phyloP scores from a whole-genome alignment of 2,329 filamentous ascomycete genomes.

The Alternaria postmessia region DNA sequence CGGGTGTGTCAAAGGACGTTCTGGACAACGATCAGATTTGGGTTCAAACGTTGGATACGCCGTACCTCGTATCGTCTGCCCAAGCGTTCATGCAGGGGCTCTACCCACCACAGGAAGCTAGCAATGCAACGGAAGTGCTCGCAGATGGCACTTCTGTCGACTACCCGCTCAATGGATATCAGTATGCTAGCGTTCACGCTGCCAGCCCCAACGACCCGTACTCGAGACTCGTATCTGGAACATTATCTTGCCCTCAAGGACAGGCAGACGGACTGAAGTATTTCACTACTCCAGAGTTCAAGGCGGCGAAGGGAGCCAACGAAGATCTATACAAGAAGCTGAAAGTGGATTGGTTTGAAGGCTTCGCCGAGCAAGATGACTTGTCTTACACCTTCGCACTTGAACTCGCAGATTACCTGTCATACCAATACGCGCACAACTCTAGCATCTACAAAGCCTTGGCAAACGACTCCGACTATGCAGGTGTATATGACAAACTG shows the following conservation, averaged over 20 bases:
- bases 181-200: conserved; percentile 62
- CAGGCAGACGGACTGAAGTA: conserved; percentile 52
- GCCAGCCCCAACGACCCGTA: conserved; percentile 57
- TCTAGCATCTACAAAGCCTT: conserved; percentile 48
- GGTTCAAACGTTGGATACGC: conserved; percentile 58
- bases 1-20: conserved; percentile 55
- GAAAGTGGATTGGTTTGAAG: conserved; percentile 54
- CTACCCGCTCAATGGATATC: conserved; percentile 64
- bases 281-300: conserved; percentile 52
- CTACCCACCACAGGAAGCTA: conserved; percentile 60
- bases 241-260: conserved; percentile 55
- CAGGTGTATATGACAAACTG: conserved; percentile 32
- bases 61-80: conserved; percentile 61
- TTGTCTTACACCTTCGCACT: conserved; percentile 61
- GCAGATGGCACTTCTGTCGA: conserved; percentile 59
- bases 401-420: conserved; percentile 64
- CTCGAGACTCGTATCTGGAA: conserved; percentile 61
- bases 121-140: conserved; percentile 44
- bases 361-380: conserved; percentile 47
- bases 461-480: conserved; percentile 36
- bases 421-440: conserved; percentile 64
- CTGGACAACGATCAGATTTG: conserved; percentile 58
- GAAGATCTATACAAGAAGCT: conserved; percentile 58
- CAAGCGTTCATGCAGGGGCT: conserved; percentile 69
- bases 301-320: conserved; percentile 48